A percentile compares a stretch with the other conserved stretches of the same genome.
phyloP scores from a whole-genome alignment of 331 rosid genomes.

The Erythrophleum ivorense region DNA sequence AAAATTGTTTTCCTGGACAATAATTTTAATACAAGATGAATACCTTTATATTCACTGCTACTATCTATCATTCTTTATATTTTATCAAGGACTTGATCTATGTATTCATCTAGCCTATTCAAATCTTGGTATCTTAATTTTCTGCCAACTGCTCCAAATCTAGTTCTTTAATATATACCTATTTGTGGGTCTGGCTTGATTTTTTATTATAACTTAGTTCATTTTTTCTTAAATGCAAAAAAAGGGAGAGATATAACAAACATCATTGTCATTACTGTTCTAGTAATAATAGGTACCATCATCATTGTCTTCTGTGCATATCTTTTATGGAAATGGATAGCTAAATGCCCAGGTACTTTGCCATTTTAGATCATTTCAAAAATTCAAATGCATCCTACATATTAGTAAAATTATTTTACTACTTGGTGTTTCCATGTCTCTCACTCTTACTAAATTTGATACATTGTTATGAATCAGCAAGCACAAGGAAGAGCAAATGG shows the following conservation, averaged over 20 bases:
- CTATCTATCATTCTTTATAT: too few species aligned
- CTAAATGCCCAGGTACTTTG: not conserved
- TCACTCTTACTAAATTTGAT: too few species aligned
- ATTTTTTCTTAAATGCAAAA: not conserved
- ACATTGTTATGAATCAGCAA: not conserved
- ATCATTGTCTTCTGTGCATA: not conserved
- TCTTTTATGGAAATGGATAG: not conserved
- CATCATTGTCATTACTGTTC: not conserved
- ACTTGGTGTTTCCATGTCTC: too few species aligned
- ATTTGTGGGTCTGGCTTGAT: not conserved
- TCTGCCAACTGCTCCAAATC: not conserved
- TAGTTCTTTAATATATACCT: not conserved
- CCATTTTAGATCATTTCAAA: not conserved
- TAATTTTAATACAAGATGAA: too few species aligned
- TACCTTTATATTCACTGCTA: too few species aligned
- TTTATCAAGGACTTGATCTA: too few species aligned
- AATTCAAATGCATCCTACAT: not conserved
- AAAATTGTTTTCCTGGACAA: too few species aligned
- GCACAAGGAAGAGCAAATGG: not conserved
- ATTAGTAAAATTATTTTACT: too few species aligned
- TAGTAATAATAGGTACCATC: not conserved
- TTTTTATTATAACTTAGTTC: not conserved
- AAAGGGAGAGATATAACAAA: not conserved
- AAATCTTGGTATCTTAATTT: not conserved
- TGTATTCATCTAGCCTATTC: constrained; percentile 3